Conservation (phyloP, 306 rosid genomes). For the Mucuna pruriens region DNA sequence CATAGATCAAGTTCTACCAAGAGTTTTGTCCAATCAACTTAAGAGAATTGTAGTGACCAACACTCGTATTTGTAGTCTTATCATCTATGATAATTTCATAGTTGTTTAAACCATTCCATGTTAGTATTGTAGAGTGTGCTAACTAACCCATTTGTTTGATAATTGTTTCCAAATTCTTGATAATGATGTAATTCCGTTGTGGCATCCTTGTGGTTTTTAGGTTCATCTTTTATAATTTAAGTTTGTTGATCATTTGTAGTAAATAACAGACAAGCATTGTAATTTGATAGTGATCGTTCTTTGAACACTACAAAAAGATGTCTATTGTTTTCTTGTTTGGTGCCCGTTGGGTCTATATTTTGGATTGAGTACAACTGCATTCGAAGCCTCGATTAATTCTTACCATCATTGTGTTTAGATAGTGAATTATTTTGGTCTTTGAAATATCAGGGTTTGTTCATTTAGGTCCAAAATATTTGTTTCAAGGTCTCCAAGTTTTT, state of each 20-base stretch:
- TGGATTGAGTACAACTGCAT: not conserved
- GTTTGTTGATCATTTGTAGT: constrained; percentile 33
- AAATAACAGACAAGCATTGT: constrained; percentile 24
- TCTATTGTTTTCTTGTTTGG: not conserved
- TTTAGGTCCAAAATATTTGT: not conserved
- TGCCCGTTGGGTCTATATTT: not conserved
- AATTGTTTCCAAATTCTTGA: constrained; percentile 48
- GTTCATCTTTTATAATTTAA: constrained; percentile 21
- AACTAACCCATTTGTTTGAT: constrained; percentile 58
- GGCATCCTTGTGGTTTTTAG: constrained; percentile 27
- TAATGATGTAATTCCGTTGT: constrained; percentile 33
- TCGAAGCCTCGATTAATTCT: not conserved
- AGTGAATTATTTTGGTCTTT: not conserved
- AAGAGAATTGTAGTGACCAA: constrained; percentile 25
- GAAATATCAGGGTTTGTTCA: not conserved
- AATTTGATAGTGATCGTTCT: constrained; percentile 30
- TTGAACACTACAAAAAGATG: constrained; percentile 16
- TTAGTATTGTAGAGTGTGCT: constrained; percentile 37
- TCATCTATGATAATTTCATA: constrained; percentile 36
- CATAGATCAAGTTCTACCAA: constrained; percentile 29
- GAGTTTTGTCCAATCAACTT: constrained; percentile 36
- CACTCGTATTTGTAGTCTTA: constrained; percentile 35
- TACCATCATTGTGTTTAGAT: not conserved
- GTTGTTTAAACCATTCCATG: constrained; percentile 40
- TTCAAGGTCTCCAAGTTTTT: not conserved